Evolutionary conservation across 306 rosid genomes (phyloP).

Genomic region (Acmispon strigosus): DNA sequence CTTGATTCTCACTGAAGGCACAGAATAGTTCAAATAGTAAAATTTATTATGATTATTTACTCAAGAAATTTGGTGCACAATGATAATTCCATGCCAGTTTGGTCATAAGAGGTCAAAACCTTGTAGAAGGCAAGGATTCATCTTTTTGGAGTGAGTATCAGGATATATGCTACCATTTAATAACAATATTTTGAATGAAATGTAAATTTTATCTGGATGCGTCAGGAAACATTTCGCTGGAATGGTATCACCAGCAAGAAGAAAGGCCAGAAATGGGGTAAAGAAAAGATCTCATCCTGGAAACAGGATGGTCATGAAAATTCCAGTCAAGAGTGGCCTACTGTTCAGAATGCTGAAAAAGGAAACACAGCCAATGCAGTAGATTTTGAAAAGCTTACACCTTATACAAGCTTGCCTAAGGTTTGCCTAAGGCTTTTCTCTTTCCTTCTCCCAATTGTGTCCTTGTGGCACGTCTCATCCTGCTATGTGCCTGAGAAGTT

Average conservation of each 20-base stretch:
- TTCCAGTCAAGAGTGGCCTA: slow-evolving; percentile 31
- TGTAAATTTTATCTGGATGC: slow-evolving; percentile 18
- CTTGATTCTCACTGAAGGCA: not conserved
- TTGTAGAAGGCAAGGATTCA: not conserved
- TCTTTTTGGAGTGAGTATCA: not conserved
- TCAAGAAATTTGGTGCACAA: not conserved
- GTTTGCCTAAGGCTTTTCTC: slow-evolving; percentile 69
- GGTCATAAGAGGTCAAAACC: slow-evolving; percentile 7
- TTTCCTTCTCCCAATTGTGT: not conserved
- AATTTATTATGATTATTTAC: not conserved
- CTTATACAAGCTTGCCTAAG: slow-evolving; percentile 59
- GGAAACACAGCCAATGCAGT: slow-evolving; percentile 21
- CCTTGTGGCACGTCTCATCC: not conserved
- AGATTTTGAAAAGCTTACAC: slow-evolving; percentile 59
- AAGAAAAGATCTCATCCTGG: slow-evolving; percentile 43
- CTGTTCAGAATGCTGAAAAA: slow-evolving; percentile 30
- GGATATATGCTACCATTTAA: slow-evolving; percentile 1
- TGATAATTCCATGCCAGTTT: not conserved
- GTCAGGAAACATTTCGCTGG: slow-evolving; percentile 78
- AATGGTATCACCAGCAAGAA: slow-evolving; percentile 87
- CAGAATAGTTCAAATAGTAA: slow-evolving; percentile 5
- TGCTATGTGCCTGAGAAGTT: not conserved
- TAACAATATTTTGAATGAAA: not conserved
- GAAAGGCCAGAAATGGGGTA: slow-evolving; percentile 96
- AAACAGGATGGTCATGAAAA: slow-evolving; percentile 33